Conservation (phyloP, 179 eudicot genomes). For the Beta corolliflora region DNA sequence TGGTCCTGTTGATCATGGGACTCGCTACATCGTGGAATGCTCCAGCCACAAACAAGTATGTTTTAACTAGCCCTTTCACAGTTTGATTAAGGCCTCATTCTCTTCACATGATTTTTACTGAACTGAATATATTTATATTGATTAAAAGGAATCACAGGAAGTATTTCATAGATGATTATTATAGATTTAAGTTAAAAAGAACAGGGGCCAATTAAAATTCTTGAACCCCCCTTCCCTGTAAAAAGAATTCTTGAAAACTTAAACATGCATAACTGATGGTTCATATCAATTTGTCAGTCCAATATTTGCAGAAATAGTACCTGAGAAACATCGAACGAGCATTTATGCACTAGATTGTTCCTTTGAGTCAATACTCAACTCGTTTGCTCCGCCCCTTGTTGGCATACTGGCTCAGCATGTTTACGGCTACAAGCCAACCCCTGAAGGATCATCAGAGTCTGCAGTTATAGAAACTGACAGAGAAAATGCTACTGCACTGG, state of each 20-base stretch:
- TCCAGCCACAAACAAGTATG: slow-evolving; percentile 81
- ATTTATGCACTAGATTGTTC: slow-evolving; percentile 77
- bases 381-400: slow-evolving; percentile 81
- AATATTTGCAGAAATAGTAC: slow-evolving; percentile 87
- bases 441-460: slow-evolving; percentile 49
- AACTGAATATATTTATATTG: too few relatives aligned
- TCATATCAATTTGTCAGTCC: slow-evolving; percentile 45
- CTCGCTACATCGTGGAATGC: slow-evolving; percentile 79
- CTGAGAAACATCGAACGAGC: slow-evolving; percentile 70
- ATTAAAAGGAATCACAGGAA: too few relatives aligned
- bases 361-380: slow-evolving; percentile 67
- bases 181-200: not conserved
- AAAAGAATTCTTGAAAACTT: not conserved
- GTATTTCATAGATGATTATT: too few relatives aligned
- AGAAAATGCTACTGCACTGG: slow-evolving; percentile 63
- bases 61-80: slow-evolving; percentile 10
- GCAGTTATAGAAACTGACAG: slow-evolving; percentile 53
- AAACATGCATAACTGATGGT: not conserved
- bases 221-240: too few relatives aligned
- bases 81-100: not conserved
- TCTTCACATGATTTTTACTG: too few relatives aligned
- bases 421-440: slow-evolving; percentile 59
- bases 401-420: slow-evolving; percentile 70
- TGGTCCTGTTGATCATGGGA: slow-evolving; percentile 68
- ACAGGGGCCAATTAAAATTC: too few relatives aligned